A percentile compares a stretch with the other conserved stretches of the same genome.
phyloP scores from a whole-genome alignment of 2,329 filamentous ascomycete genomes.

The Fusarium sp. region DNA sequence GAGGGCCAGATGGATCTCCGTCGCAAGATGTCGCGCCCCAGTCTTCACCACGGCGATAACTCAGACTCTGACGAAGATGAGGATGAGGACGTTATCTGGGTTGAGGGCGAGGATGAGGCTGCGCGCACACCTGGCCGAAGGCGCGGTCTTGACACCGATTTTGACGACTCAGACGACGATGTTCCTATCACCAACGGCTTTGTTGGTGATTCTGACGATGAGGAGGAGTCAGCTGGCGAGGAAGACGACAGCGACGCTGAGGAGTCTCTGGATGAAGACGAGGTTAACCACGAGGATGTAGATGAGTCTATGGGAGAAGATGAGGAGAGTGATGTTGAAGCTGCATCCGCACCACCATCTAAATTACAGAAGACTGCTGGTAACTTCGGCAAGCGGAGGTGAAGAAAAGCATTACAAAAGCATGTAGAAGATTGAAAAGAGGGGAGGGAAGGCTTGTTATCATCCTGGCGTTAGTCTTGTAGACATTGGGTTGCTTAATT shows the following conservation, averaged over 20 bases:
- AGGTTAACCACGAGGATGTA: constrained; percentile 70
- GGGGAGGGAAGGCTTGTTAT: constrained; percentile 29
- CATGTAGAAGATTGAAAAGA: constrained; percentile 24
- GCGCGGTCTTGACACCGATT: constrained; percentile 51
- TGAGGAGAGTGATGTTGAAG: constrained; percentile 64
- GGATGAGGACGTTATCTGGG: constrained; percentile 82
- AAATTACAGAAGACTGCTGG: constrained; percentile 53
- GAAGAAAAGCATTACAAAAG: constrained; percentile 19
- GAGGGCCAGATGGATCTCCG: constrained; percentile 89
- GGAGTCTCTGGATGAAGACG: constrained; percentile 67
- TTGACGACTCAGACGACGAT: constrained; percentile 65
- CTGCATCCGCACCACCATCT: constrained; percentile 57
- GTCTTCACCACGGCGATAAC: constrained; percentile 61
- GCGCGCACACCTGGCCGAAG: constrained; percentile 60
- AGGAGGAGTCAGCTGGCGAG: constrained; percentile 61
- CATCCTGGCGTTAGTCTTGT: constrained; percentile 47
- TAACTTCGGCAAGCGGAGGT: constrained; percentile 42
- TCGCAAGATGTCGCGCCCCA: constrained; percentile 70
- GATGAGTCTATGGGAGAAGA: constrained; percentile 68
- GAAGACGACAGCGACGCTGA: constrained; percentile 59
- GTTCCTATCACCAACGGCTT: constrained; percentile 67
- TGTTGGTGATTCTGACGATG: constrained; percentile 71
- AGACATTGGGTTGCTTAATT: constrained; percentile 43
- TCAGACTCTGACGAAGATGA: constrained; percentile 63
- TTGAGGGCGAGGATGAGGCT: constrained; percentile 85